Percentiles rank a stretch among this genome's conserved stretches.
Evolutionary conservation across 805 yeast species (phyloP).

Genomic region (Debaryomyces tyrocola): DNA sequence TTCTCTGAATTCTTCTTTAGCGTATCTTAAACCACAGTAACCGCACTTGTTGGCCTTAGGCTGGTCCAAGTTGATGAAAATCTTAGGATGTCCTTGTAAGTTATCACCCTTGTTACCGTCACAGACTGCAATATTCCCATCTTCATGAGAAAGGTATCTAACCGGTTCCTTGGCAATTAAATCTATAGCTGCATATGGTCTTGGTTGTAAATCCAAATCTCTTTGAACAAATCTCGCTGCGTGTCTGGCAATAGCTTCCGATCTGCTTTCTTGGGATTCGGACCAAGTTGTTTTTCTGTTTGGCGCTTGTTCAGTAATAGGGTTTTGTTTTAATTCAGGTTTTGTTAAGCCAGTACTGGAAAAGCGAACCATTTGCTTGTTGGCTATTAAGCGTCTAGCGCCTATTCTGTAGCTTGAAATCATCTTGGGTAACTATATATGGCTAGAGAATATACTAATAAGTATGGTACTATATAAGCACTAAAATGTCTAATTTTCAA

Average conservation of each 20-base stretch:
- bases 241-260: constrained; percentile 51
- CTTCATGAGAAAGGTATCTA: constrained; percentile 50
- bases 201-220: constrained; percentile 69
- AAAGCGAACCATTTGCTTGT: constrained; percentile 1
- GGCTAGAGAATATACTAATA: neutral
- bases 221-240: constrained; percentile 68
- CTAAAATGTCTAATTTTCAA: constrained; percentile 5
- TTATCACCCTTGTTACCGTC: constrained; percentile 71
- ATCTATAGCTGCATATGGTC: constrained; percentile 82
- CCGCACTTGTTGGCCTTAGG: constrained; percentile 74
- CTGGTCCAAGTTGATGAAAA: constrained; percentile 76
- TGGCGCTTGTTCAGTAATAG: constrained; percentile 64
- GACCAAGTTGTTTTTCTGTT: constrained; percentile 75
- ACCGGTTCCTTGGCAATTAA: constrained; percentile 75
- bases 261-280: constrained; percentile 59
- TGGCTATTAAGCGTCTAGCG: neutral
- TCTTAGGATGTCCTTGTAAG: constrained; percentile 82
- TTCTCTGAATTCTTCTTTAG: constrained; percentile 50
- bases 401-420: constrained; percentile 2
- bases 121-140: constrained; percentile 69
- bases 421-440: constrained; percentile 1
- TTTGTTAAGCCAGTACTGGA: constrained; percentile 23
- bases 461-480: neutral
- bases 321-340: constrained; percentile 20
- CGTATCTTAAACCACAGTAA: constrained; percentile 75